phyloP scores from a whole-genome alignment of 2,329 filamentous ascomycete genomes.

The Pezicula carpinea region DNA sequence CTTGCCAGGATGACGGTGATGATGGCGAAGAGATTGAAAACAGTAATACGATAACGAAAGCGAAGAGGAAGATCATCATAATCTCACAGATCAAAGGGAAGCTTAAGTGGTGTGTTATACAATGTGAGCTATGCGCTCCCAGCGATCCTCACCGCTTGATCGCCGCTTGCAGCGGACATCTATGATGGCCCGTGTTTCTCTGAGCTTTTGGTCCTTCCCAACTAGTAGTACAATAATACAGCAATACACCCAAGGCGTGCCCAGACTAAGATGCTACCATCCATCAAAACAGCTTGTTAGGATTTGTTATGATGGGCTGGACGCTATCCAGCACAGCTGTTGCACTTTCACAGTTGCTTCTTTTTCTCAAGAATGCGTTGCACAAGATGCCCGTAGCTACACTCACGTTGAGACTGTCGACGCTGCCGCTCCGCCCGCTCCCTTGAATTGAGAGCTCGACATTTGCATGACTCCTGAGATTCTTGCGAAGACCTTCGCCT shows the following conservation, averaged over 20 bases:
- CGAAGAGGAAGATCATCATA: no score
- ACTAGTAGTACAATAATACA: no score
- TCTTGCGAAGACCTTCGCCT: conserved; percentile 64
- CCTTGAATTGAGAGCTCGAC: conserved; percentile 60
- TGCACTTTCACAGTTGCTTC: not conserved
- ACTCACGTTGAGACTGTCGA: conserved; percentile 93
- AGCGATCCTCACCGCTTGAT: conserved; percentile 1
- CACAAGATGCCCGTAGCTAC: conserved; percentile 78
- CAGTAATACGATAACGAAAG: no score
- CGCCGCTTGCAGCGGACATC: not conserved
- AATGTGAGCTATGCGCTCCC: not conserved
- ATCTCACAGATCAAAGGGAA: no score
- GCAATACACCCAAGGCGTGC: no score
- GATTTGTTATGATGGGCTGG: not conserved
- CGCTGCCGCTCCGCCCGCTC: conserved; percentile 39
- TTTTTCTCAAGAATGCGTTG: conserved; percentile 54
- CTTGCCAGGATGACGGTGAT: no score
- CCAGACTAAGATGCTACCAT: no score
- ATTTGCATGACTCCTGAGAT: conserved; percentile 63
- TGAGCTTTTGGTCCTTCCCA: no score
- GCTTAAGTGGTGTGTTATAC: no score
- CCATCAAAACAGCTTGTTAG: conserved; percentile 7
- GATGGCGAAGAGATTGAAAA: no score
- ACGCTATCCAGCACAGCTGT: not conserved
- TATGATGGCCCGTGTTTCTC: no score